Conservation (phyloP, 176 grass and related monocot species). For the Aechmea fasciata region DNA sequence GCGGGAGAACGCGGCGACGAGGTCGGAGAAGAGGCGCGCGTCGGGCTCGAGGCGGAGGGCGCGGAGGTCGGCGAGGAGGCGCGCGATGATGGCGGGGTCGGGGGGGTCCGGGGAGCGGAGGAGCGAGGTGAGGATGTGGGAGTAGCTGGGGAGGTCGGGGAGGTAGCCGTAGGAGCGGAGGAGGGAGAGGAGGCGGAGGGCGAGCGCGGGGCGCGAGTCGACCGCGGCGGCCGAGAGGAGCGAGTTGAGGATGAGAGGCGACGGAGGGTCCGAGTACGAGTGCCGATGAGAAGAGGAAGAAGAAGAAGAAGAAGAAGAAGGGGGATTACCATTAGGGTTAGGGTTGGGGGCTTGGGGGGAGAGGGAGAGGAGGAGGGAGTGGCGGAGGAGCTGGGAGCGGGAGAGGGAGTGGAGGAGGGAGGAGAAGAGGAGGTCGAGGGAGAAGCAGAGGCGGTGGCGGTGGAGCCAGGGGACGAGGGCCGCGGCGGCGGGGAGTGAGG, state of each 20-base stretch:
- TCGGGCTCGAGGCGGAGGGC: conserved; percentile 74
- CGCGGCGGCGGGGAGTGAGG: conserved; percentile 57
- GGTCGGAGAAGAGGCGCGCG: conserved; percentile 69
- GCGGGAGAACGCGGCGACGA: conserved; percentile 68
- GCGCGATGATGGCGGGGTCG: conserved; percentile 51
- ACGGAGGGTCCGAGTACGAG: conserved; percentile 53
- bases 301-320: no score
- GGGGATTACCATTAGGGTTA: background rate
- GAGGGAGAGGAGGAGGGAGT: conserved; percentile 54
- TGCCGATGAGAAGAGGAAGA: conserved; percentile 8
- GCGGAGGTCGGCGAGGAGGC: conserved; percentile 43
- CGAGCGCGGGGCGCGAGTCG: conserved; percentile 56
- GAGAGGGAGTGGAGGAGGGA: conserved; percentile 70
- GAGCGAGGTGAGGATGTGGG: conserved; percentile 72
- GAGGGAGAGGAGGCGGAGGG: conserved; percentile 54
- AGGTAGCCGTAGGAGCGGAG: conserved; percentile 70
- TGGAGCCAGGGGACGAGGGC: conserved; percentile 70
- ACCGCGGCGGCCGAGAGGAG: conserved; percentile 68
- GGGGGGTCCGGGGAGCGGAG: conserved; percentile 70
- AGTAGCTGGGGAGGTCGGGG: conserved; percentile 68
- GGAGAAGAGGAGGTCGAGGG: conserved; percentile 77
- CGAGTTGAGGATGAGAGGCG: conserved; percentile 80
- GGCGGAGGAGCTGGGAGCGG: conserved; percentile 36
- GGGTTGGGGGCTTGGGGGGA: background rate
- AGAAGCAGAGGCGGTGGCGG: conserved; percentile 88